Base-by-base conservation (phyloP, 768 basidiomycete genomes). In the Suillus tomentosus region DNA sequence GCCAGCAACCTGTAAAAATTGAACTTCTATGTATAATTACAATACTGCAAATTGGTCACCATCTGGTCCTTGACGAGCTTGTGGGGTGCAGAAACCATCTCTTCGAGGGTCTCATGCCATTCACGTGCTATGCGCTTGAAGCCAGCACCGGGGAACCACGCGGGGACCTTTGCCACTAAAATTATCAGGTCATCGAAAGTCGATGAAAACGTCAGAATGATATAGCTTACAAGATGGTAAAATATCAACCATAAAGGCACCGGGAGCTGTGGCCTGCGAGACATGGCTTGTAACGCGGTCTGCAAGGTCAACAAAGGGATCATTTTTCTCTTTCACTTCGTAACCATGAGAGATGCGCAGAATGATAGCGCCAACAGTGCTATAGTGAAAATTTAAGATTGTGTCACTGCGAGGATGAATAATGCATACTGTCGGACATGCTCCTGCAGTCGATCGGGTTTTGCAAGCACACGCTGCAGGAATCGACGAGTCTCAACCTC, bases 401-500 rank as follows among this genome's bases (percentile, higher is more conserved):
- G n/a, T 10, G 5, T 13, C 13, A 48, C 22, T 22, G 22, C 5
- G n/a, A 48, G 5, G 11, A 48, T 48, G 13, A 14, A 48, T 13
- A 48, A 39, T 48, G 61, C 77, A 56, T 60, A 80, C 81, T 76
- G 73, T n/a, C 82, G 80, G 58, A 84, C 68, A 42, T 82, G 76
- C 1, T 73, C 67, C 0, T 72, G 67, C 6, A 85, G 69, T 22
- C 76, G 72, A 1, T 69, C 67, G 1, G 82, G 80, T 11, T 80
- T 73, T 1, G 71, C 70, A 10, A 79, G 71, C 6, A 82, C 71
- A 3, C 79, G 79, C 24, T 74, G 68, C 22, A 85, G 70, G 73
- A 84, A 83, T 19, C 72, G 72, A 9, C 73, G 77, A 2, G 81
- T 79, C 62, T 84, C 82, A 6, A 69, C 42, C 65, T 82, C 78